Evolutionary conservation across 2,329 filamentous ascomycete genomes (phyloP).

Genomic region (Neoscytalidium dimidiatum): DNA sequence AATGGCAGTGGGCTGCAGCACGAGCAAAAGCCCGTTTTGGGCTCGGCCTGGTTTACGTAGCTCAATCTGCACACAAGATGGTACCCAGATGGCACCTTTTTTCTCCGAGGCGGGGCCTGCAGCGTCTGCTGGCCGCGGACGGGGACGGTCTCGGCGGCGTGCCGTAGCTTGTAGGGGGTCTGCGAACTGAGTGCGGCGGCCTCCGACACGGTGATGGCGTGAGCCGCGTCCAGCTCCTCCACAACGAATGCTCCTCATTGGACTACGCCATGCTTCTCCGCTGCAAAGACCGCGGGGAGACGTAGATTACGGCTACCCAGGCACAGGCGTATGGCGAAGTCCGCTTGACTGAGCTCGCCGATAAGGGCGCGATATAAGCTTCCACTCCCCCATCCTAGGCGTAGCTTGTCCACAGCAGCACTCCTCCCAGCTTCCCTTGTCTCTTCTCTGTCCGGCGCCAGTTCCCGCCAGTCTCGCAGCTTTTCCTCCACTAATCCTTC

Average conservation of each 20-base stretch:
- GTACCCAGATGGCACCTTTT: background rate
- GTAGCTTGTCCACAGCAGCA: background rate
- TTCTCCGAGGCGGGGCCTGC: background rate
- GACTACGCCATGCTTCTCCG: background rate
- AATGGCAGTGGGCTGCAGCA: background rate
- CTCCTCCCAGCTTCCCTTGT: background rate
- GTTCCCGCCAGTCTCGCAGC: background rate
- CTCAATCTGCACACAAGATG: background rate
- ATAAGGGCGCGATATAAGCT: constrained; percentile 18
- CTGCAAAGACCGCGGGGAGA: constrained; percentile 11
- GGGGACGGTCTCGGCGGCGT: constrained; percentile 24
- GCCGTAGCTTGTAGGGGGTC: constrained; percentile 6
- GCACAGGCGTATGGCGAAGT: constrained; percentile 19
- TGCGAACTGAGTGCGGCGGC: constrained; percentile 19
- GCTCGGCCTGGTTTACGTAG: background rate
- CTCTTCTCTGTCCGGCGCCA: background rate
- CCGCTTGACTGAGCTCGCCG: constrained; percentile 13
- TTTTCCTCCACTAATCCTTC: background rate
- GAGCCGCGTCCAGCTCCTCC: constrained; percentile 17
- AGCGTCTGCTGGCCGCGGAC: constrained; percentile 26
- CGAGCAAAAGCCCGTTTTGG: background rate
- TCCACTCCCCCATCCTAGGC: background rate
- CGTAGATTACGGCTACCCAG: constrained; percentile 5
- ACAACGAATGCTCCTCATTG: constrained; percentile 16
- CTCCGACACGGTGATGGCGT: constrained; percentile 19